Conservation (phyloP, 1,284 basidiomycete species). For the Sporisorium reilianum region DNA sequence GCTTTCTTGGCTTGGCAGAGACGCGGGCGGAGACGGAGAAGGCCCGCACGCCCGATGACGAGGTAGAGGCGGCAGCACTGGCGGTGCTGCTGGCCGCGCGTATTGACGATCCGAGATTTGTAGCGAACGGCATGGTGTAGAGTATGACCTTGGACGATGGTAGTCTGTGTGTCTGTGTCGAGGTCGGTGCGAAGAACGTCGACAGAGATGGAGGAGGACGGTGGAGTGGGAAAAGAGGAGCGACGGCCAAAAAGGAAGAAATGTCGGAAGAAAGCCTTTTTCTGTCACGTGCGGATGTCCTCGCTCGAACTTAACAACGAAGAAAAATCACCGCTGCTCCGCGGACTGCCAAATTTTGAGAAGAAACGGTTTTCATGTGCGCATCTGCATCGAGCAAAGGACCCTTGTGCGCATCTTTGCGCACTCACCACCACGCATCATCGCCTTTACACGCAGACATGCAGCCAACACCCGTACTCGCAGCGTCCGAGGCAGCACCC, state of each 20-base stretch:
- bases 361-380: constrained; percentile 2
- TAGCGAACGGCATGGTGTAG: constrained; percentile 21
- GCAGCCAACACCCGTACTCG: constrained; percentile 28
- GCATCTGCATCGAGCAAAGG: background rate
- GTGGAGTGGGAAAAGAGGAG: background rate
- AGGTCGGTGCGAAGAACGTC: background rate
- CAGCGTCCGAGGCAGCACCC: constrained; percentile 6
- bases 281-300: constrained; percentile 13
- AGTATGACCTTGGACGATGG: background rate
- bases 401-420: background rate
- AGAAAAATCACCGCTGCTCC: background rate
- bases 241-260: constrained; percentile 7
- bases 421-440: background rate
- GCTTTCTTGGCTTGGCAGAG: constrained; percentile 55
- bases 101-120: constrained; percentile 27
- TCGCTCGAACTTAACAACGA: background rate
- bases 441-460: constrained; percentile 1
- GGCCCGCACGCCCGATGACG: constrained; percentile 29
- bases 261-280: constrained; percentile 20
- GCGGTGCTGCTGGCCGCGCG: constrained; percentile 20
- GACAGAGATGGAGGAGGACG: constrained; percentile 7
- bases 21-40: constrained; percentile 42
- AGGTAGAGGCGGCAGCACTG: constrained; percentile 17
- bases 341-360: constrained; percentile 3
- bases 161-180: background rate